Conservation (phyloP, 345 rosid species). For the Rhizophora mangle region DNA sequence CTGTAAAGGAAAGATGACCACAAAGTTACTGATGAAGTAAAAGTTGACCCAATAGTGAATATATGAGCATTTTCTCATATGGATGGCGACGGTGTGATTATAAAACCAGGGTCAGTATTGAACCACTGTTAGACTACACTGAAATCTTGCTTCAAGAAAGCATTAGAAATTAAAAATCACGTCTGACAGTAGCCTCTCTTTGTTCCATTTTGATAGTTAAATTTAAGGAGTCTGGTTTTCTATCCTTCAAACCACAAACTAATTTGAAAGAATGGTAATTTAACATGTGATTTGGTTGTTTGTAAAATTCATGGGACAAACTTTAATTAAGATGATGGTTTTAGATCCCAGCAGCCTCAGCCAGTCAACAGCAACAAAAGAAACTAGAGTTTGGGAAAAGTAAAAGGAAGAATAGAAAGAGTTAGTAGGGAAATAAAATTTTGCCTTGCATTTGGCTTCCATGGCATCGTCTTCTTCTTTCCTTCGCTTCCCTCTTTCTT, state of each 20-base stretch:
- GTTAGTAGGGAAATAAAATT: not conserved
- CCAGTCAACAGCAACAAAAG: constrained; percentile 6
- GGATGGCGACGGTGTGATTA: not conserved
- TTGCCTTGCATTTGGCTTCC: constrained; percentile 75
- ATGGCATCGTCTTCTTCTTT: constrained; percentile 61
- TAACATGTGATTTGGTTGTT: no score
- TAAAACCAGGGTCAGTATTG: no score
- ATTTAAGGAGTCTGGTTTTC: not conserved
- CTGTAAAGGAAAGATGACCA: constrained; percentile 37
- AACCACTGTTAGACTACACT: no score
- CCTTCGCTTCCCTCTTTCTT: constrained; percentile 46
- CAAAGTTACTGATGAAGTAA: constrained; percentile 5
- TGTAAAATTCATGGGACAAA: not conserved
- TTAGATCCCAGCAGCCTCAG: not conserved
- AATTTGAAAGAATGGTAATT: no score
- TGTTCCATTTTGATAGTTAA: not conserved
- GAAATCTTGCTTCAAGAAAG: not conserved
- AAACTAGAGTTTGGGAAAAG: not conserved
- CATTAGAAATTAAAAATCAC: not conserved
- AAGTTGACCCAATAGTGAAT: not conserved
- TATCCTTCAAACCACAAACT: no score
- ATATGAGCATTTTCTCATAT: not conserved
- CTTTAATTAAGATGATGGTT: not conserved
- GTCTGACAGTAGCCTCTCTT: not conserved
- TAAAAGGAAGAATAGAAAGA: no score